Conservation (phyloP, 257 asterid species). For the Jacaranda copaia region DNA sequence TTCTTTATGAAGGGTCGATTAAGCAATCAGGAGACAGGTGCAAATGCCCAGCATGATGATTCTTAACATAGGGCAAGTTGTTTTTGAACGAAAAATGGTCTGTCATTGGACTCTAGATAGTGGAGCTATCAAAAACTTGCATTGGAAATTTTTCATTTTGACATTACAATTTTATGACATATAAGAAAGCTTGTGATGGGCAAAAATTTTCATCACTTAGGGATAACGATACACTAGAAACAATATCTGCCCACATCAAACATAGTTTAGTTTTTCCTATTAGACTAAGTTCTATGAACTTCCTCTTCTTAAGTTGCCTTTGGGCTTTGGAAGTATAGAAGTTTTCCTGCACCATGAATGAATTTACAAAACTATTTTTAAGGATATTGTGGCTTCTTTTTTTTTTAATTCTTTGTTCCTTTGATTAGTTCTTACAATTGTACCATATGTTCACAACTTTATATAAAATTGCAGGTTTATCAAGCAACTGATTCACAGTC, state of each 20-base stretch:
- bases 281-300: background rate
- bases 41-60: no score
- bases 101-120: no score
- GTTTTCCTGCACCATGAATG: slow-evolving; percentile 18
- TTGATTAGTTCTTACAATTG: slow-evolving; percentile 24
- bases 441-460: slow-evolving; percentile 26
- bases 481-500: slow-evolving; percentile 60
- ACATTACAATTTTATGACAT: background rate
- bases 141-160: background rate
- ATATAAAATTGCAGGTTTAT: slow-evolving; percentile 48
- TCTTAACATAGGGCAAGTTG: no score
- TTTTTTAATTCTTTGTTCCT: slow-evolving; percentile 21
- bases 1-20: no score
- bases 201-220: background rate
- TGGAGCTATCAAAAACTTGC: no score
- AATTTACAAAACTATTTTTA: slow-evolving; percentile 12
- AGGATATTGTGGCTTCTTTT: slow-evolving; percentile 7
- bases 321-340: slow-evolving; percentile 14
- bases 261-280: background rate
- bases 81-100: no score
- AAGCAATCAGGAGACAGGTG: no score
- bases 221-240: background rate
- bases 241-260: background rate
- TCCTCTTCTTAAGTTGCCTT: slow-evolving; percentile 21
- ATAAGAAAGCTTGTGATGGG: background rate